Base-by-base conservation (phyloP, 2,329 filamentous ascomycete species). In the Paraconiothyrium sp. region DNA sequence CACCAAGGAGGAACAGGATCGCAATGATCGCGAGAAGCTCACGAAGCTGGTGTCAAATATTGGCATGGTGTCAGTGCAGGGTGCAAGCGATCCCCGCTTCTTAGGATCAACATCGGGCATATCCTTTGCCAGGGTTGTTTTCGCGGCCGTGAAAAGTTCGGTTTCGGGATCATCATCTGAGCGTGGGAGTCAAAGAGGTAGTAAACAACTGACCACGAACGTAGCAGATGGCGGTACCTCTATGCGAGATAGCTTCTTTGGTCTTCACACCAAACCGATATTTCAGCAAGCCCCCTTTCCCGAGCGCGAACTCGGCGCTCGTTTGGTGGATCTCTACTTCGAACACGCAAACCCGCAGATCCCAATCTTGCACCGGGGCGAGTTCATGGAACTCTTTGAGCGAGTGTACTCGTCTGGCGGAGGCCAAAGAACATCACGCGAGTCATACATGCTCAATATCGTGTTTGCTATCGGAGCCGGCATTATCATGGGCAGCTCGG, bases 331-430 rank as follows among this genome's bases (percentile, higher is more conserved):
- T 58, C 85, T 97, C 41, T 98, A 97, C 78, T 98, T 98, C 77
- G 93, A 97, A 80, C 92, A 97, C 76, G 93, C 94, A 1, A 98
- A 98, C 76, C 94, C 94, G 4, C 94, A 98, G 78, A 96, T 97
- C 67, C 94, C 94, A 0, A 93, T 97, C 47, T 83, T 98, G 54
- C 94, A 98, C 75, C 89, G 92, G 41, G 90, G 87, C 35, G 93
- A 97, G 70, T 98, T 97, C 73, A 93, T 93, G 89, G 86, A 90
- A 49, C 88, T 97, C 80, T 92, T 97, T 75, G 90, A 97, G 57
- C 87, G 88, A 49, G 92, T 93, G 0, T 97, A 97, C 77, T 84
- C 87, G 4, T 86, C 87, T 0, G 87, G 90, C 22, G 85, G 87
- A 50, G 86, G 88, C 61, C 85, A 87, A 57, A 86, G 91, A 30